These are phyloP conservation scores for Trichoderma koningii DNA, from an alignment of 2,329 filamentous ascomycete genomes.

Conservation along the genomic window DNA sequence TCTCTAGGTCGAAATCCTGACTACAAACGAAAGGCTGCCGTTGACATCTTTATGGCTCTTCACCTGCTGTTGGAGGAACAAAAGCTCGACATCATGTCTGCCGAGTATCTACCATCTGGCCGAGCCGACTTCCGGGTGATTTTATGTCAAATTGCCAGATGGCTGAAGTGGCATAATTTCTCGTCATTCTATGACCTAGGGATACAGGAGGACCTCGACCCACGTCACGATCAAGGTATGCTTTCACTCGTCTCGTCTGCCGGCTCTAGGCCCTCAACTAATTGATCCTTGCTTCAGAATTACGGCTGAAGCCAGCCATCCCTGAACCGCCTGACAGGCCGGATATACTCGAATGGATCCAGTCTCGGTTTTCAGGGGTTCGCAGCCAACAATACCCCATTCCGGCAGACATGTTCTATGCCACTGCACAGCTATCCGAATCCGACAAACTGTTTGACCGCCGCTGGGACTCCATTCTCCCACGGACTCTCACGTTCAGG, in stretches of 20 bases:
- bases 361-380: constrained; percentile 47
- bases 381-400: constrained; percentile 45
- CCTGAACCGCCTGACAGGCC: constrained; percentile 41
- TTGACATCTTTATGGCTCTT: constrained; percentile 72
- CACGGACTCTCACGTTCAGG: constrained; percentile 70
- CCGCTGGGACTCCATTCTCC: constrained; percentile 55
- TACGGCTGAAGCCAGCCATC: constrained; percentile 39
- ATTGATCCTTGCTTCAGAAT: constrained; percentile 32
- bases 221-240: constrained; percentile 45
- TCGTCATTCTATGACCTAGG: constrained; percentile 54
- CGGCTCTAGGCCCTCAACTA: neutral
- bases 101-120: constrained; percentile 48
- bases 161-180: constrained; percentile 71
- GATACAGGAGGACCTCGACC: constrained; percentile 51
- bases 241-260: constrained; percentile 15
- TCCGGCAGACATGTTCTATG: constrained; percentile 49
- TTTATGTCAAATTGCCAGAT: constrained; percentile 76
- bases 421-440: constrained; percentile 41
- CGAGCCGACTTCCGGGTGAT: constrained; percentile 65
- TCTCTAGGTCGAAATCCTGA: constrained; percentile 55
- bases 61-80: constrained; percentile 89
- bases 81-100: constrained; percentile 68
- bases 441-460: constrained; percentile 41
- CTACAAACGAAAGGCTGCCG: constrained; percentile 60
- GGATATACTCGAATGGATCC: constrained; percentile 58